Evolutionary conservation across 768 basidiomycete species (phyloP), one percentile per base, ranked within the genome.

Genomic region (Mycena rebaudengoi): DNA sequence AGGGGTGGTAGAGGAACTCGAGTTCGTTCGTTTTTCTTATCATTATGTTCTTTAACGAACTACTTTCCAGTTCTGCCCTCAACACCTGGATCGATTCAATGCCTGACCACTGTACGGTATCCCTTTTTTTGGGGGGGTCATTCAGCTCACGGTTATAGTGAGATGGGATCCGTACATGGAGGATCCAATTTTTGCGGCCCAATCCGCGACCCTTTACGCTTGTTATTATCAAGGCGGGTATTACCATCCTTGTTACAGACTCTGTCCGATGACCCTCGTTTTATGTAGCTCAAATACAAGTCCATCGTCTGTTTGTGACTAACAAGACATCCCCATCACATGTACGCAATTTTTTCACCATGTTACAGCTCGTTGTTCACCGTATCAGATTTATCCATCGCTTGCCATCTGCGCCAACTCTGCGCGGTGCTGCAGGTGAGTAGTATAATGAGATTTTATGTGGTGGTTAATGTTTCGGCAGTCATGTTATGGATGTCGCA

Each of bases 401-500:
- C 79, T 92, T 12, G 88, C 90, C 0, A 91, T 92, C 50, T 91
- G 91, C 73, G 86, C 87, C 25, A 92, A 90, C 54, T 85, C 91
- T 1, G 88, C 91, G 3, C 80, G 91, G 8, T 87, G 88, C 0
- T 87, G 84, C 48, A n/a, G n/a, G n/a, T n/a, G n/a, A n/a, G n/a
- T n/a, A n/a, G n/a, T n/a, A n/a, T n/a, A n/a, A n/a, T n/a, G n/a
- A n/a, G n/a, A n/a, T n/a, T n/a, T n/a, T n/a, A n/a, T n/a, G n/a
- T n/a, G n/a, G n/a, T n/a, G n/a, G n/a, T n/a, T n/a, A n/a, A n/a
- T n/a, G n/a, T n/a, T n/a, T n/a, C n/a, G n/a, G n/a, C n/a, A 82
- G 82, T 21, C 88, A 89, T 53, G 80, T 93, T 25, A 72, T 89
- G 53, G 88, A 91, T 60, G 76, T 80, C 2, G 58, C 59, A 1